Conservation (phyloP, 345 rosid species). For the Murraya paniculata region DNA sequence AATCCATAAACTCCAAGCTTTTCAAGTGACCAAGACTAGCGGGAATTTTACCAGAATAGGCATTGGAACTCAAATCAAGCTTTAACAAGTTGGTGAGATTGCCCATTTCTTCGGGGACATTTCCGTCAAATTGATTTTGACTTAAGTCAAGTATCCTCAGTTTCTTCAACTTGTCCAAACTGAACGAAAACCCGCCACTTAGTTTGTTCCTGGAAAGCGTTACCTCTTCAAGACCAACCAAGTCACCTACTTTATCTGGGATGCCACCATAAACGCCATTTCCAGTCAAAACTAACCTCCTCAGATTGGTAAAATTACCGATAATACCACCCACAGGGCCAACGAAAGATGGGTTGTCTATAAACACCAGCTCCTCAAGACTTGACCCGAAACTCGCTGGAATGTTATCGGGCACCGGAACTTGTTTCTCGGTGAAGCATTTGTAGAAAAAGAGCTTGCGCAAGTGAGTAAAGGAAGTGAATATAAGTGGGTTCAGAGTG, state of each 20-base stretch:
- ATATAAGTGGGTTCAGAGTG: slow-evolving; percentile 48
- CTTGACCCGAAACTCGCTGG: slow-evolving; percentile 34
- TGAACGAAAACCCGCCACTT: slow-evolving; percentile 33
- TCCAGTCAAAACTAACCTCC: slow-evolving; percentile 50
- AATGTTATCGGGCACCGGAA: slow-evolving; percentile 26
- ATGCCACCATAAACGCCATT: slow-evolving; percentile 53
- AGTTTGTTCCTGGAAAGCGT: slow-evolving; percentile 57
- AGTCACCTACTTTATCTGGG: slow-evolving; percentile 34
- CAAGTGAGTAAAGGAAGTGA: slow-evolving; percentile 47
- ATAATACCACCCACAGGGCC: slow-evolving; percentile 37
- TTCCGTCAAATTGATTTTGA: slow-evolving; percentile 43
- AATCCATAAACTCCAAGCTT: slow-evolving; percentile 48
- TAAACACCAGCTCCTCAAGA: slow-evolving; percentile 59
- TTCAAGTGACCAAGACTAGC: slow-evolving; percentile 34
- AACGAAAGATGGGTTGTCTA: slow-evolving; percentile 51
- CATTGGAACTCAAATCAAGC: slow-evolving; percentile 58
- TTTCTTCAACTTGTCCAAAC: slow-evolving; percentile 33
- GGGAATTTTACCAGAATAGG: slow-evolving; percentile 48
- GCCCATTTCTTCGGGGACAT: slow-evolving; percentile 40
- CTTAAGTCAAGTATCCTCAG: slow-evolving; percentile 55
- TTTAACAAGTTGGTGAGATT: slow-evolving; percentile 46
- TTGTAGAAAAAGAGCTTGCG: slow-evolving; percentile 68
- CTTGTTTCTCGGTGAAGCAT: slow-evolving; percentile 46
- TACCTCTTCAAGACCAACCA: slow-evolving; percentile 48
- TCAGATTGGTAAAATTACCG: slow-evolving; percentile 39